Percentiles rank a stretch among this genome's conserved stretches.
Conservation (phyloP, 2,329 filamentous ascomycete genomes). For the Diplocarpon mali region DNA sequence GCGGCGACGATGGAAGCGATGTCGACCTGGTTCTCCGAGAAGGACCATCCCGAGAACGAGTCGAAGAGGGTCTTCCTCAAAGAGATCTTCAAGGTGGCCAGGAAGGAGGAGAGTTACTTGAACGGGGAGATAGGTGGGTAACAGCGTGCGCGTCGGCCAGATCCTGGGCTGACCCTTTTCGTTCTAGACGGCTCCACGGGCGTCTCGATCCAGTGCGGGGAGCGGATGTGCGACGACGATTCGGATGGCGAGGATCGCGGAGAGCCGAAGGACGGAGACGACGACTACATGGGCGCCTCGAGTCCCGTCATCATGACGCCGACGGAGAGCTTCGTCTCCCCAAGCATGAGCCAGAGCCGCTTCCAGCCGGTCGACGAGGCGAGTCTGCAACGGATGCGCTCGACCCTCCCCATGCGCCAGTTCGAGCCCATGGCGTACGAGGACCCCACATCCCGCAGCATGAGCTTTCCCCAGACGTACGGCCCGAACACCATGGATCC, state of each 20-base stretch:
- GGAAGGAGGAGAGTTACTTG: slow-evolving; percentile 42
- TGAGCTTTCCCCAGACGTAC: slow-evolving; percentile 9
- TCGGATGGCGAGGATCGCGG: slow-evolving; percentile 15
- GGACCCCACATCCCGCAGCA: slow-evolving; percentile 1
- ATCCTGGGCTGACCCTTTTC: neutral
- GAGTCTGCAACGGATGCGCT: slow-evolving; percentile 8
- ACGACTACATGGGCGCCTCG: neutral
- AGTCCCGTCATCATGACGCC: slow-evolving; percentile 6
- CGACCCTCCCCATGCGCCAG: slow-evolving; percentile 7
- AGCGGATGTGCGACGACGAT: slow-evolving; percentile 11
- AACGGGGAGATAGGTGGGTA: slow-evolving; percentile 45
- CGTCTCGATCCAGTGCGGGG: slow-evolving; percentile 18
- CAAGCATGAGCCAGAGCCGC: slow-evolving; percentile 11
- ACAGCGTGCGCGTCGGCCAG: neutral
- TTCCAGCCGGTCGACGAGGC: slow-evolving; percentile 11
- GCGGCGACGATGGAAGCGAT: slow-evolving; percentile 47
- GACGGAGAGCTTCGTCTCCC: slow-evolving; percentile 17
- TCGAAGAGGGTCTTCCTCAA: slow-evolving; percentile 44
- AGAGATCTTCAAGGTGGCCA: slow-evolving; percentile 52
- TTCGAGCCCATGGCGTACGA: slow-evolving; percentile 10
- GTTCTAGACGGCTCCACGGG: slow-evolving; percentile 10
- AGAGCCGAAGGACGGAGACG: slow-evolving; percentile 20
- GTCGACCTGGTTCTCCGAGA: slow-evolving; percentile 46
- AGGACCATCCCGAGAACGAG: slow-evolving; percentile 39
- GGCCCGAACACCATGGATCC: slow-evolving; percentile 13